phyloP scores from a whole-genome alignment of 352 stramenopile genomes.

The Globisporangium barbulae region DNA sequence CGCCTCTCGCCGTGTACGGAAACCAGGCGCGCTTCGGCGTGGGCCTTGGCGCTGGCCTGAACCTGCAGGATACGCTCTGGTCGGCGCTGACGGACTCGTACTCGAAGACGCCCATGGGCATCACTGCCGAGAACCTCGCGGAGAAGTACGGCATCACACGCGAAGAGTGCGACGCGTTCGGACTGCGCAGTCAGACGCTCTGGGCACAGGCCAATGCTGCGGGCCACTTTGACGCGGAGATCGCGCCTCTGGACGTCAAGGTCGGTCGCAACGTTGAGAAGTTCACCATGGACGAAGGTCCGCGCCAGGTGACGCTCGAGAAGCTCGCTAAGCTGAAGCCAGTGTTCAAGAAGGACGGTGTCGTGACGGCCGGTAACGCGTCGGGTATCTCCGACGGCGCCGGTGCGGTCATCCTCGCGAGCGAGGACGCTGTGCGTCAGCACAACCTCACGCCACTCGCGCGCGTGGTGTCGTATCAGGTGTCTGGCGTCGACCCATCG shows the following conservation, averaged over 20 bases:
- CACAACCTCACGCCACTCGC: constrained; percentile 93
- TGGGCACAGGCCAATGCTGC: constrained; percentile 90
- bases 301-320: constrained; percentile 70
- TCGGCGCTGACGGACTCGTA: constrained; percentile 96
- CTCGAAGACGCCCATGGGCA: constrained; percentile 95
- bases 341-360: constrained; percentile 97
- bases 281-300: constrained; percentile 76
- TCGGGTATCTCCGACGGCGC: constrained; percentile 97
- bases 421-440: constrained; percentile 90
- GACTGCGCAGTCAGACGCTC: constrained; percentile 90
- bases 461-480: constrained; percentile 90
- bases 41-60: constrained; percentile 88
- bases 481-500: constrained; percentile 92
- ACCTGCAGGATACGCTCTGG: constrained; percentile 96
- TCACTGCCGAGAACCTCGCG: constrained; percentile 98
- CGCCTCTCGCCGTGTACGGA: constrained; percentile 90
- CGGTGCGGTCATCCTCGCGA: constrained; percentile 92
- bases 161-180: constrained; percentile 95
- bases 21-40: constrained; percentile 93
- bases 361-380: constrained; percentile 95
- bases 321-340: constrained; percentile 92
- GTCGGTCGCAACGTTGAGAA: constrained; percentile 87
- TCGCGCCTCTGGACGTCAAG: constrained; percentile 91
- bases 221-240: constrained; percentile 94
- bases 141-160: constrained; percentile 93